Conservation (phyloP, 2,329 filamentous ascomycete genomes). For the Coniochaeta hoffmannii region DNA sequence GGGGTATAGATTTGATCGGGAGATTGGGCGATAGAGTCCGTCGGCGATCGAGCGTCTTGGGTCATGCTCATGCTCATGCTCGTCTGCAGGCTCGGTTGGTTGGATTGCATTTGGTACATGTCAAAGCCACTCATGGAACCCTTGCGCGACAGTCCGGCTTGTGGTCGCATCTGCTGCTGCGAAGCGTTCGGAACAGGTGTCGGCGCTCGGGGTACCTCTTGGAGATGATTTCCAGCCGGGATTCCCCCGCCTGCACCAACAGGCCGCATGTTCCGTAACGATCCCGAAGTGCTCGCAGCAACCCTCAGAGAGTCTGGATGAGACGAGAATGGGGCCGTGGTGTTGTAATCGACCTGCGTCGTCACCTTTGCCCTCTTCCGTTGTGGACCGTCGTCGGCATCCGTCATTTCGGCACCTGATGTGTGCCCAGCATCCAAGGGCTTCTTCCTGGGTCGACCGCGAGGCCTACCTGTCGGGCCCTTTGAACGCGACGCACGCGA, state of each 20-base stretch:
- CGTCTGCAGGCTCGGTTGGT: conserved; percentile 25
- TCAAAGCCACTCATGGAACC: conserved; percentile 41
- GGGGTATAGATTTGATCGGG: conserved; percentile 41
- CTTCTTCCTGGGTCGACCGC: conserved; percentile 49
- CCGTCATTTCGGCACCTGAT: conserved; percentile 62
- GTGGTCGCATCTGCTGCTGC: conserved; percentile 23
- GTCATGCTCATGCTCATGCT: conserved; percentile 23
- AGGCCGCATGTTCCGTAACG: conserved; percentile 76
- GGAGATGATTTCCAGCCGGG: conserved; percentile 45
- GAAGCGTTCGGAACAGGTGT: conserved; percentile 60
- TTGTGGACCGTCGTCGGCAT: conserved; percentile 48
- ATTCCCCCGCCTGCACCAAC: conserved; percentile 42
- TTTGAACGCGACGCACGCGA: conserved; percentile 48
- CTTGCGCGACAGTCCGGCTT: conserved; percentile 48
- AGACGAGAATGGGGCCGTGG: conserved; percentile 59
- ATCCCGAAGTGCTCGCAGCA: conserved; percentile 84
- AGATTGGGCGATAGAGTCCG: conserved; percentile 43
- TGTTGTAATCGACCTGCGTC: conserved; percentile 53
- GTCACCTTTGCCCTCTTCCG: conserved; percentile 72
- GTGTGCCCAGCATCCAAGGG: conserved; percentile 50
- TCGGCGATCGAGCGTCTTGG: conserved; percentile 47
- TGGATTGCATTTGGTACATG: conserved; percentile 19
- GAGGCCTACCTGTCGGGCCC: conserved; percentile 44
- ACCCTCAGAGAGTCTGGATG: conserved; percentile 76
- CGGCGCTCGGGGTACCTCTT: conserved; percentile 68